Conservation (phyloP, 169 alveolate genomes). For the Eimeria zaria region DNA sequence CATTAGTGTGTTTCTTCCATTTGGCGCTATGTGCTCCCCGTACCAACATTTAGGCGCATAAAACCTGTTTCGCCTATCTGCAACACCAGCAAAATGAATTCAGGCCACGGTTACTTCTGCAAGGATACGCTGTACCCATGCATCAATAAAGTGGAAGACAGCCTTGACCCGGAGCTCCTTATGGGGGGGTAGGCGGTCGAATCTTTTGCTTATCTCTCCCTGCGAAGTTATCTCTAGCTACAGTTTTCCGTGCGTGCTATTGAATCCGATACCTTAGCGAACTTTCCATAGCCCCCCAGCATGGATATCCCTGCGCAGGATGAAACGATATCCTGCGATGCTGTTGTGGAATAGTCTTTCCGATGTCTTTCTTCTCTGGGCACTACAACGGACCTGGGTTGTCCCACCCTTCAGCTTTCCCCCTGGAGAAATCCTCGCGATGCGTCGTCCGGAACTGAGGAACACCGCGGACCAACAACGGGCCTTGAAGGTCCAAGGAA, state of each 20-base stretch:
- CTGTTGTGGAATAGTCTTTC: constrained; percentile 4
- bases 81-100: background rate
- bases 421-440: constrained; percentile 79
- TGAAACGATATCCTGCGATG: constrained; percentile 72
- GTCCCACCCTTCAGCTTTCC: constrained; percentile 86
- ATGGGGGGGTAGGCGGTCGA: constrained; percentile 88
- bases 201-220: constrained; percentile 89
- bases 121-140: constrained; percentile 84
- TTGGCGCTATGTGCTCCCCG: background rate
- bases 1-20: background rate
- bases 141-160: constrained; percentile 90
- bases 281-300: constrained; percentile 87
- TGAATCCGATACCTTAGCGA: constrained; percentile 76
- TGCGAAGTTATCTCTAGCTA: constrained; percentile 53
- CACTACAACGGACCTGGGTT: constrained; percentile 67
- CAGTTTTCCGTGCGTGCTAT: no score
- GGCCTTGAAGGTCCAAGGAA: constrained; percentile 80
- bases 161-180: constrained; percentile 88
- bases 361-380: no score
- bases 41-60: constrained; percentile 79
- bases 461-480: constrained; percentile 74
- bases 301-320: constrained; percentile 85
- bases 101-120: background rate
- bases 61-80: constrained; percentile 89
- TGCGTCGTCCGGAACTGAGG: constrained; percentile 81